Base-by-base conservation (phyloP, 2,329 filamentous ascomycete species). In the Ophiostoma ips region DNA sequence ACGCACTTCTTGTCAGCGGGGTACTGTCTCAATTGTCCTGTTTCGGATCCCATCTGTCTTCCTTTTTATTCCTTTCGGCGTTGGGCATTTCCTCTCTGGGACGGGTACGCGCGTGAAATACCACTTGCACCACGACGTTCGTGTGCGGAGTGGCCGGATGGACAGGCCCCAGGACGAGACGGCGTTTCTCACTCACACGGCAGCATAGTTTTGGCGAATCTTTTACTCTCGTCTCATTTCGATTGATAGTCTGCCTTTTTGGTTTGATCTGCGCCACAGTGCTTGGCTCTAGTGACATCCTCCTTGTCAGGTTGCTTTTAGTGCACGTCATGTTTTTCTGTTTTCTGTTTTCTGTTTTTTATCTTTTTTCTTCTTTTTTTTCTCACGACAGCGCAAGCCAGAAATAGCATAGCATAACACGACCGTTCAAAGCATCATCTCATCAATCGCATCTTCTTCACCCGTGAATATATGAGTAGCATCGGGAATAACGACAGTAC, bases 41-140 rank as follows among this genome's bases (percentile, higher is more conserved):
- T 13, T n/a, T 41, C 21, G 8, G 10, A n/a, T 30, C 30, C 30
- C 40, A 43, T 9, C 4, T 40, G 21, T 43, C 40, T n/a, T 44
- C 36, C 18, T 33, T 46, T 41, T 33, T 21, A 36, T 31, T 40
- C 18, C 21, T 35, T 47, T 51, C 31, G 31, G 44, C 31, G 31
- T 36, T 51, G 44, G 19, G 36, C 44, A 47, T 19, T 43, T 43
- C 43, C 18, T 21, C 15, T 41, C 46, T 50, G 35, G 43, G 28
- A 46, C 28, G 34, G n/a, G 19, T 16, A 40, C 12, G 40, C 8
- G 31, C 19, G 36, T 12, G 30, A 28, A 21, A 43, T 24, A 28
- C 19, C 10, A 24, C 30, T 8, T 21, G 35, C 33, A 31, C 37
- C 12, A 33, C 46, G 33, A 16, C 19, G 44, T 44, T 6, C 24